phyloP scores from a whole-genome alignment of 176 grass and related monocot species.

The Tuctoria greenei region DNA sequence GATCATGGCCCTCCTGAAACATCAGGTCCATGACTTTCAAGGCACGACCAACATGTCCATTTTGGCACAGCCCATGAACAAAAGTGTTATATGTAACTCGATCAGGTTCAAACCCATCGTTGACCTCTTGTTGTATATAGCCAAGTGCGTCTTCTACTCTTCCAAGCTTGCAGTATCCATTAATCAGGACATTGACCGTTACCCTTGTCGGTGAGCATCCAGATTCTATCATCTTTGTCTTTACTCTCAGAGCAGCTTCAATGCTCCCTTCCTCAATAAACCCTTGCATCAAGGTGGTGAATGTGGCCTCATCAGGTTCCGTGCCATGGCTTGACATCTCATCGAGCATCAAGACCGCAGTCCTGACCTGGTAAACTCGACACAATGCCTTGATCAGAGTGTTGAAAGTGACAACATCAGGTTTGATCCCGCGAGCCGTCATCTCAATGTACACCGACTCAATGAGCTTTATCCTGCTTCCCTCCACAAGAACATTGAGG shows the following conservation, averaged over 20 bases:
- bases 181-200: slow-evolving; percentile 65
- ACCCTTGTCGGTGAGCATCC: slow-evolving; percentile 53
- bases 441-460: slow-evolving; percentile 67
- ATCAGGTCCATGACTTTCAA: slow-evolving; percentile 75
- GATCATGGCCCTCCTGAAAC: slow-evolving; percentile 63
- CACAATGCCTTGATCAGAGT: slow-evolving; percentile 73
- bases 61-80: slow-evolving; percentile 67
- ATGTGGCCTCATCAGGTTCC: slow-evolving; percentile 55
- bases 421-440: slow-evolving; percentile 36
- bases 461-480: slow-evolving; percentile 67
- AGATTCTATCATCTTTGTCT: slow-evolving; percentile 55
- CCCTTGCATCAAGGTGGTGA: slow-evolving; percentile 77
- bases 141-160: slow-evolving; percentile 63
- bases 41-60: slow-evolving; percentile 58
- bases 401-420: slow-evolving; percentile 65
- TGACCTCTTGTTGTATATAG: slow-evolving; percentile 55
- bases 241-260: slow-evolving; percentile 62
- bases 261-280: slow-evolving; percentile 84
- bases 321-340: slow-evolving; percentile 55
- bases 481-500: slow-evolving; percentile 60
- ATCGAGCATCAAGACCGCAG: slow-evolving; percentile 66
- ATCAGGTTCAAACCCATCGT: slow-evolving; percentile 62
- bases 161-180: slow-evolving; percentile 73
- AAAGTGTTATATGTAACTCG: slow-evolving; percentile 68
- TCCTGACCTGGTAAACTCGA: slow-evolving; percentile 57